Conservation (phyloP, 192 early-diverging fungal genomes). For the Gryganskiella cystojenkinii region DNA sequence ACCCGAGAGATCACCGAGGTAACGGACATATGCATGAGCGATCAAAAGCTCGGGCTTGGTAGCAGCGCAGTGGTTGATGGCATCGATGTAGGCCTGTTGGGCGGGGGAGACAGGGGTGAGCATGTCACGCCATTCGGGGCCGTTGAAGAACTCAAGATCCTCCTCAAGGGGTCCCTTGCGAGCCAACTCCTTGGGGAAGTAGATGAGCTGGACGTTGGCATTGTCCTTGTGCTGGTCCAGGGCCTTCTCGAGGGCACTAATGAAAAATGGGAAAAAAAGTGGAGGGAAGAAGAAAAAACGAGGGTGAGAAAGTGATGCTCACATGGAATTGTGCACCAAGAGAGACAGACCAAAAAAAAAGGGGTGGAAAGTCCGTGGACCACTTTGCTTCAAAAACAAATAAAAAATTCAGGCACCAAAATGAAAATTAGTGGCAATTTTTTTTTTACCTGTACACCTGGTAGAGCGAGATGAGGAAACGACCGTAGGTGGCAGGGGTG, state of each 20-base stretch:
- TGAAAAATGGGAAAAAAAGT: conserved; percentile 1
- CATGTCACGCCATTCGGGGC: conserved; percentile 39
- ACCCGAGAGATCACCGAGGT: conserved; percentile 67
- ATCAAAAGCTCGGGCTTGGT: conserved; percentile 60
- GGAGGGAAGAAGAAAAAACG: neutral
- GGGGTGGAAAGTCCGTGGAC: too few species aligned
- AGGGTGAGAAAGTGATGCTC: too few species aligned
- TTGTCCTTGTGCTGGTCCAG: conserved; percentile 61
- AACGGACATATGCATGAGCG: conserved; percentile 66
- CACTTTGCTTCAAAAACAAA: too few species aligned
- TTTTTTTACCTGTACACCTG: conserved; percentile 58
- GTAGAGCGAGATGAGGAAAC: conserved; percentile 62
- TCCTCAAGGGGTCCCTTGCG: conserved; percentile 52
- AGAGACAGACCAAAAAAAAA: too few species aligned
- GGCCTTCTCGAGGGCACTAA: conserved; percentile 57
- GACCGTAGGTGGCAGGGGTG: conserved; percentile 55
- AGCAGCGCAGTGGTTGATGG: conserved; percentile 53
- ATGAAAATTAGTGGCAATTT: neutral
- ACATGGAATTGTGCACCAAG: too few species aligned
- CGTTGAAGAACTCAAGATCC: conserved; percentile 63
- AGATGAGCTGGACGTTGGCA: conserved; percentile 57
- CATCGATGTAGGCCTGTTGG: conserved; percentile 58
- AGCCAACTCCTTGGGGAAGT: conserved; percentile 64
- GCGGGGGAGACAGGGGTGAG: conserved; percentile 57
- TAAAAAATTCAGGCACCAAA: neutral